Base-by-base conservation (phyloP, 2,329 filamentous ascomycete species). In the Cordyceps cicadae region DNA sequence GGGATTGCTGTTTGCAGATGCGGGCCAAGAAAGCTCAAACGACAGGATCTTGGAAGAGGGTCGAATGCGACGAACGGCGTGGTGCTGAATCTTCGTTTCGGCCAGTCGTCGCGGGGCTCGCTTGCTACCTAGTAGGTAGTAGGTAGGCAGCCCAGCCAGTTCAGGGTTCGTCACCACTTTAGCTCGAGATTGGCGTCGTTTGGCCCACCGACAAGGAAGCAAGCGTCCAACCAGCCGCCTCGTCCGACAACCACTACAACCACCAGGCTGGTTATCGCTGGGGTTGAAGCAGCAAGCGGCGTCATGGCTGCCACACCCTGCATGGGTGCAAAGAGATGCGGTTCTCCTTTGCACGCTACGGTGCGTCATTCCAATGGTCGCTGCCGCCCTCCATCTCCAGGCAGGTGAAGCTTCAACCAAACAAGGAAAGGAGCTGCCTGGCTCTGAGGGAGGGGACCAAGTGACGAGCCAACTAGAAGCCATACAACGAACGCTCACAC, bases 351-450 rank as follows among this genome's bases (percentile, higher is more conserved):
- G 69, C 66, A 70, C 63, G 63, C 55, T 55, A 64, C 68, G 69
- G 67, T 69, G 68, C 68, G 68, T 70, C 68, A 70, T 67, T 50
- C 60, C 64, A 62, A 26, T 21, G 49, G 41, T 43, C 34, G 45
- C 15, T 43, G 34, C 43, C 19, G 43, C 39, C 54, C 7, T 46
- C 17, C 41, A 37, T 15, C 29, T 43, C 46, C 54, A 26, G 21
- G 11, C 45, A 34, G 21, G 24, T 52, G 39, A 48, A 52, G 17
- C 45, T 48, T 26, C 17, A 34, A 17, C 26, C 39, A 45, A 52
- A 34, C 5, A 46, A 43, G 46, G 48, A 39, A 45, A 45, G 32
- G 21, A 26, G 29, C 48, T 21, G 19, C 17, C 9, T 32, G 32
- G 21, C 53, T 59, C 15, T 59, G 53, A 24, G 43, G 26, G 19